phyloP scores from a whole-genome alignment of 2,329 filamentous ascomycete genomes.

The Nectriaceae sp. region DNA sequence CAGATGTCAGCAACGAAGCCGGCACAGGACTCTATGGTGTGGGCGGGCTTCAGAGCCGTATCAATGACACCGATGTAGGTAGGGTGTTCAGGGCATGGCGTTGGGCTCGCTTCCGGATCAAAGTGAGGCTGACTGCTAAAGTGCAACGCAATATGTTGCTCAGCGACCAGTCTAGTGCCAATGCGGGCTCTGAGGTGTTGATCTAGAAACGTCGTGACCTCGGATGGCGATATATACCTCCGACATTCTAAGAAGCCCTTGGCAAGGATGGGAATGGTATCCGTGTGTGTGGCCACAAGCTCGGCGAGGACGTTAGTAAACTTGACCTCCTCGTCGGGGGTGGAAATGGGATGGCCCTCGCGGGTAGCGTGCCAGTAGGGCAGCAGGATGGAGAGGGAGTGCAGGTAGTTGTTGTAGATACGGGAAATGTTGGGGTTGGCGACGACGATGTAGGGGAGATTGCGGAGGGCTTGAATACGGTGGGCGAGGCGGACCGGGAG shows the following conservation, averaged over 20 bases:
- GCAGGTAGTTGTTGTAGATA: conserved; percentile 95
- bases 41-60: conserved; percentile 79
- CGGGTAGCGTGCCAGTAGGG: conserved; percentile 67
- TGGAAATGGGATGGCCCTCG: conserved; percentile 45
- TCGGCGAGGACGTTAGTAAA: conserved; percentile 95
- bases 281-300: conserved; percentile 90
- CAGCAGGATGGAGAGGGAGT: conserved; percentile 86
- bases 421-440: conserved; percentile 94
- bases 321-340: conserved; percentile 80
- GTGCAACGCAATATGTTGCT: conserved; percentile 95
- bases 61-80: conserved; percentile 96
- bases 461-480: conserved; percentile 88
- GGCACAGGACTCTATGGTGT: conserved; percentile 81
- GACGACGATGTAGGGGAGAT: conserved; percentile 95
- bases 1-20: conserved; percentile 94
- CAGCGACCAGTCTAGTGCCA: conserved; percentile 88
- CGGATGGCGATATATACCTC: conserved; percentile 78
- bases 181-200: conserved; percentile 92
- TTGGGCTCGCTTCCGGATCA: conserved; percentile 53
- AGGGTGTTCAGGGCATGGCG: conserved; percentile 51
- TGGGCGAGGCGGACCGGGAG: conserved; percentile 91
- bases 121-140: conserved; percentile 69
- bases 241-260: conserved; percentile 91
- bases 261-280: conserved; percentile 92
- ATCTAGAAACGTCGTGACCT: conserved; percentile 91